phyloP scores from a whole-genome alignment of 2,329 filamentous ascomycete species.

The Xylaria sp. region DNA sequence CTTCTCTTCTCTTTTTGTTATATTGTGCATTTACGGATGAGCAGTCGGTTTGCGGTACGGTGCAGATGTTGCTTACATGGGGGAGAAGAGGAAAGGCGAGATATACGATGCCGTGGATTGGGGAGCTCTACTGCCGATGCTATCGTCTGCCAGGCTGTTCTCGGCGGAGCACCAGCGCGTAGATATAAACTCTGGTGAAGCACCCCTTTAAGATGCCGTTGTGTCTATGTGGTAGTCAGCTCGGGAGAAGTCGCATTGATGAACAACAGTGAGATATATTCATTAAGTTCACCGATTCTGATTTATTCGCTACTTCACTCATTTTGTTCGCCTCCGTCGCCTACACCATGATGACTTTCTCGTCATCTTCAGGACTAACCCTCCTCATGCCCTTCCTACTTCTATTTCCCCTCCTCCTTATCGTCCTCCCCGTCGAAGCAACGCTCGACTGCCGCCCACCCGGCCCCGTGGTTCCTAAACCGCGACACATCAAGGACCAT shows the following conservation, averaged over 20 bases:
- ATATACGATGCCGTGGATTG: not conserved
- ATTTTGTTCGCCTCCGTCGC: not conserved
- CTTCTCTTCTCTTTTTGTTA: not conserved
- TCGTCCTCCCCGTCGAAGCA: not conserved
- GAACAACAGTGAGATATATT: too few relatives aligned
- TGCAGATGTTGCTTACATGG: not conserved
- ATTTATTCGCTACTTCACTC: too few relatives aligned
- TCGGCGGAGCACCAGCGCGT: too few relatives aligned
- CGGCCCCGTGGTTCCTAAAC: conserved; percentile 9
- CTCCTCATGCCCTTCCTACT: not conserved
- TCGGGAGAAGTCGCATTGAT: too few relatives aligned
- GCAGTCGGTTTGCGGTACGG: not conserved
- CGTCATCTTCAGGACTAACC: not conserved
- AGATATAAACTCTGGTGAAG: too few relatives aligned
- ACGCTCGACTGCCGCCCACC: conserved; percentile 17
- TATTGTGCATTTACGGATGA: not conserved
- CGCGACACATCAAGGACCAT: not conserved
- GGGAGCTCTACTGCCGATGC: too few relatives aligned
- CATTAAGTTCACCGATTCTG: too few relatives aligned
- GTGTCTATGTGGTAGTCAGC: too few relatives aligned
- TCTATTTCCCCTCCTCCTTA: not conserved
- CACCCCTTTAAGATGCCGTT: too few relatives aligned
- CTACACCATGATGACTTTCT: not conserved
- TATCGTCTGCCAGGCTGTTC: too few relatives aligned
- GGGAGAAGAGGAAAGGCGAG: not conserved